Base-by-base conservation (phyloP, 2,329 filamentous ascomycete species). In the Sporothrix dimorphospora region DNA sequence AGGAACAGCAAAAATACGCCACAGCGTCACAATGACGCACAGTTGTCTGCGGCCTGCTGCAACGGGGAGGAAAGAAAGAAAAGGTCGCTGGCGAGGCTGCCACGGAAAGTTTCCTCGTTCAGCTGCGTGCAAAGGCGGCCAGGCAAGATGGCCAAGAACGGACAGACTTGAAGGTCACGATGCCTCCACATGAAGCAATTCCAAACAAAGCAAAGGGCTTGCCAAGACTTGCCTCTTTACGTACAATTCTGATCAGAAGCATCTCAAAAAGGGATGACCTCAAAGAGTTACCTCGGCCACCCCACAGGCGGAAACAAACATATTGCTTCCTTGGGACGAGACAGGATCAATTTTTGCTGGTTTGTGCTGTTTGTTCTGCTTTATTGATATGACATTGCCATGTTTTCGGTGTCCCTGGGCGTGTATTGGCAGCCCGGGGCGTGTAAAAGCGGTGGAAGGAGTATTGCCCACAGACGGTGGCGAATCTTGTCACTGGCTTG, bases 191-290 rank as follows among this genome's bases (percentile, higher is more conserved):
- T 21, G 47, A 7, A 16, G 11, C 14, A n/a, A 30, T 21, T 6
- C 30, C 30, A 19, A 21, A 24, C 9, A 45, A 63, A 38, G 2
- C 19, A 40, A 11, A 4, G 21, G 21, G 34, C 38, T 24, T 63
- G 34, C 59, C 59, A 45, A 63, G 59, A 14, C n/a, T 42, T 63
- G 61, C 61, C 61, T 47, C 61, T 30, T 66, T 49, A 66, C 61
- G 40, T 47, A 42, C 38, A 47, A 27, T 4, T 34, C 49, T 9
- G 27, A 2, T 24, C 51, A 49, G 9, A 24, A 3, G 27, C n/a
- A 11, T n/a, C 21, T 27, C 49, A 53, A 53, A 53, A 24, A 53
- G 14, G 49, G 21, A 53, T 24, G n/a, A 24, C 49, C 11, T 24
- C n/a, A 19, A 30, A 27, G 4, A 34, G 12, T 7, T 34, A 34